Conservation (phyloP, 345 rosid genomes). For the Linum lewisii region DNA sequence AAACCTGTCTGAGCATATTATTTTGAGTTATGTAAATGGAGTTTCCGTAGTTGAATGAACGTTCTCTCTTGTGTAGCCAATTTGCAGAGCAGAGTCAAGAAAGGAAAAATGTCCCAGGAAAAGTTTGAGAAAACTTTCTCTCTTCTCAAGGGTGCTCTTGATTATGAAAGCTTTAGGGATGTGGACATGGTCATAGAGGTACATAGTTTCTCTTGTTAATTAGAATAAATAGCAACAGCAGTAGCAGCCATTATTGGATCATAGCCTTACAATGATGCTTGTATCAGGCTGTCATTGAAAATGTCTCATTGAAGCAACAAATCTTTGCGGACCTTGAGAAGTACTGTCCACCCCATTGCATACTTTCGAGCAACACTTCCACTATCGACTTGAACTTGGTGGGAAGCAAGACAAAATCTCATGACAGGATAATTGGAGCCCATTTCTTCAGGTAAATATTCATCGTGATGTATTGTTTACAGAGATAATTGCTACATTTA, state of each 20-base stretch:
- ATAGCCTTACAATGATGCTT: conserved; percentile 24
- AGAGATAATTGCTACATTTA: neutral
- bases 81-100: conserved; percentile 82
- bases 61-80: conserved; percentile 44
- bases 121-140: conserved; percentile 74
- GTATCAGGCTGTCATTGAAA: conserved; percentile 88
- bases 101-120: conserved; percentile 67
- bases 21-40: neutral
- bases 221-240: conserved; percentile 11
- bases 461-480: neutral
- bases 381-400: conserved; percentile 86
- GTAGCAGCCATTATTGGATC: no score
- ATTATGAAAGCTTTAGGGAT: conserved; percentile 76
- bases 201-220: conserved; percentile 9
- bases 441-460: conserved; percentile 83
- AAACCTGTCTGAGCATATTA: neutral
- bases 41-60: conserved; percentile 12
- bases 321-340: conserved; percentile 90
- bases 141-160: conserved; percentile 67
- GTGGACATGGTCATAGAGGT: conserved; percentile 99
- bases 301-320: conserved; percentile 84
- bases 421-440: conserved; percentile 81
- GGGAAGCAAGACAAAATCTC: conserved; percentile 70
- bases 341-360: conserved; percentile 79
- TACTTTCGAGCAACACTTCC: conserved; percentile 91